These are phyloP conservation scores for Apiospora saccharicola DNA, from an alignment of 2,329 filamentous ascomycete genomes.

Conservation along the genomic window DNA sequence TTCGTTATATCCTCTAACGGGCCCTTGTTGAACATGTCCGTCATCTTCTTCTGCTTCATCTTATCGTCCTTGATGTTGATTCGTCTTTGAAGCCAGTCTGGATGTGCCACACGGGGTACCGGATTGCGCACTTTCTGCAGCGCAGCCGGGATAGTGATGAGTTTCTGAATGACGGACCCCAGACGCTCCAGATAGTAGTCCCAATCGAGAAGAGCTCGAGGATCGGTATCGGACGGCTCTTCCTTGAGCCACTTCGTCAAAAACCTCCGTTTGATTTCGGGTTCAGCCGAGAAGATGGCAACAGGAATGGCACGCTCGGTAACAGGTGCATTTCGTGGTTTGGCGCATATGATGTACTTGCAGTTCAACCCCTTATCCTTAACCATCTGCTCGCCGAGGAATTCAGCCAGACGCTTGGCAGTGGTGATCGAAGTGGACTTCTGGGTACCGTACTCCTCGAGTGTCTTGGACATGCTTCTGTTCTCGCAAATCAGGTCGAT, in stretches of 20 bases:
- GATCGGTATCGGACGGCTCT: slow-evolving; percentile 89
- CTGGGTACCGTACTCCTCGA: slow-evolving; percentile 94
- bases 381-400: slow-evolving; percentile 97
- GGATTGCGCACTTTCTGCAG: slow-evolving; percentile 95
- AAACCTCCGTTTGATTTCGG: slow-evolving; percentile 85
- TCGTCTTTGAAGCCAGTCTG: slow-evolving; percentile 93
- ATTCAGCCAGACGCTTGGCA: slow-evolving; percentile 91
- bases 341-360: slow-evolving; percentile 97
- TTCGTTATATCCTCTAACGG: slow-evolving; percentile 79
- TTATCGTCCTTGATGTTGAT: slow-evolving; percentile 97
- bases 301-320: slow-evolving; percentile 95
- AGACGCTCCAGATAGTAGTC: slow-evolving; percentile 96
- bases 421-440: slow-evolving; percentile 99
- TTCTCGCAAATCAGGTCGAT: slow-evolving; percentile 99
- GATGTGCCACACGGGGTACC: slow-evolving; percentile 90
- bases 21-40: slow-evolving; percentile 81
- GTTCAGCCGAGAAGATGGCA: slow-evolving; percentile 95
- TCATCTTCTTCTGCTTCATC: slow-evolving; percentile 99
- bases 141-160: slow-evolving; percentile 97
- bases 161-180: slow-evolving; percentile 96
- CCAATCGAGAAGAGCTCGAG: slow-evolving; percentile 91
- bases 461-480: slow-evolving; percentile 94
- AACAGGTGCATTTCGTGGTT: slow-evolving; percentile 86
- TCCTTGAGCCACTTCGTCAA: slow-evolving; percentile 96
- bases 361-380: slow-evolving; percentile 99